Evolutionary conservation across 1,284 basidiomycete genomes (phyloP), one percentile per base, ranked within the genome.

Genomic region (Malassezia brasiliensis): DNA sequence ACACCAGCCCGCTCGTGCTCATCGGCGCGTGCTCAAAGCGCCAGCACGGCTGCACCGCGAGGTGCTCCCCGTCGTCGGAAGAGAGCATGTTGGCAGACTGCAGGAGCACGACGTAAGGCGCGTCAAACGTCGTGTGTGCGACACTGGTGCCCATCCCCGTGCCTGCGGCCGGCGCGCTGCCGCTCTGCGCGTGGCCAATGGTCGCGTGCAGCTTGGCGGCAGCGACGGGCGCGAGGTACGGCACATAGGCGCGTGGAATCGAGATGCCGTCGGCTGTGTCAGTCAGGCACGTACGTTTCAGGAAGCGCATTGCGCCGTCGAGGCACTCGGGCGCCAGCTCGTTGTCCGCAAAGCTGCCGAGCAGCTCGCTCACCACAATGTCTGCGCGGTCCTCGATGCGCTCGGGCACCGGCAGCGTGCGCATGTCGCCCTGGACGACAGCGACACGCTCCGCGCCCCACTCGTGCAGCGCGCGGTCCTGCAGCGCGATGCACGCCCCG

Each of bases 311-410:
- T 15, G 87, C 91, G n/a, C 91, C 91, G 74, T 96, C 91, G 31
- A 96, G 78, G 76, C 91, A 96, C 76, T 99, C 94, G 0, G 94
- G 94, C 70, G 88, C 91, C 40, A 98, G 82, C 76, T 99, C 94
- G 64, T 99, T 99, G 77, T 99, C 94, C 5, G 93, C 94, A 77
- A 99, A 98, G 8, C 88, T 91, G 5, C 94, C 94, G 59, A 99
- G 77, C 17, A 99, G 81, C 77, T 99, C 94, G 77, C 88, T 93
- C 65, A 99, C 85, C 50, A 99, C 80, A 59, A 99, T 88, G 75
- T 98, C 94, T 15, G 85, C 90, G 60, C 82, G 80, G 62, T 94
- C 88, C 1, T 53, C 41, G 53, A 60, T 53, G 36, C 54, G 60
- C 5, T 53, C 32, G 0, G 87, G 85, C 3, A 66, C 63, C 2